Evolutionary conservation across 2,329 filamentous ascomycete genomes (phyloP), one percentile per base, ranked within the genome.

Genomic region (Penicillium digitatum): DNA sequence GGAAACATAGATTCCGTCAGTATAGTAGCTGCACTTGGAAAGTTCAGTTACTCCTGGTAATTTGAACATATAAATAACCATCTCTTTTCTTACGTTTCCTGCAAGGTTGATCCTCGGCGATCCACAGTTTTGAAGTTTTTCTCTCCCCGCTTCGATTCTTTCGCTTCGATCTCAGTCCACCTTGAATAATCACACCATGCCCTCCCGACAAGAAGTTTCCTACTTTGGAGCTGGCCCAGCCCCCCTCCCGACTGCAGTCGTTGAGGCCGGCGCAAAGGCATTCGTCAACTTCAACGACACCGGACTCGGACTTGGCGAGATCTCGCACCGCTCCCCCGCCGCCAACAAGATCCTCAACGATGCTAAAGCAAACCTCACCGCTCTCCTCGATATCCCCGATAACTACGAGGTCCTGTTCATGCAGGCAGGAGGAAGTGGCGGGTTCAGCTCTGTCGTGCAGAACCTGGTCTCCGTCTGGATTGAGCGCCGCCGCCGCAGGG

Each of bases 161-260:
- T 51, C 27, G 53, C 44, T 43, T 54, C 27, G 49, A 42, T 24
- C 35, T 48, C 51, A 44, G 14, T 12, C 38, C 31, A 39, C 29
- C 39, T 26, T 18, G 48, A 43, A 26, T 12, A 32, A 43, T 8
- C 10, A 35, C 48, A 58, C 48, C 52, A 72, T 93, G 89, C 86
- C 87, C 66, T 78, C 83, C 61, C 81, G 90, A 74, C 80, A 84
- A 65, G 87, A 93, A 61, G 83, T 94, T 71, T 82, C 86, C 62
- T 94, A 95, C 76, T 96, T 95, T 66, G 91, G 92, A 58, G 92
- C 93, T 50, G 93, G 93, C 60, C 93, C 93, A 46, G 91, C 93
- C n/a, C 79, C 85, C 31, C 81, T 97, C 18, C 92, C 92, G 24
- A 95, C 89, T 12, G 76, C 83, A 4, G 89, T 96, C 22, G 83